phyloP scores from a whole-genome alignment of 73 alveolate genomes.

The Tetrahymena malaccensis region DNA sequence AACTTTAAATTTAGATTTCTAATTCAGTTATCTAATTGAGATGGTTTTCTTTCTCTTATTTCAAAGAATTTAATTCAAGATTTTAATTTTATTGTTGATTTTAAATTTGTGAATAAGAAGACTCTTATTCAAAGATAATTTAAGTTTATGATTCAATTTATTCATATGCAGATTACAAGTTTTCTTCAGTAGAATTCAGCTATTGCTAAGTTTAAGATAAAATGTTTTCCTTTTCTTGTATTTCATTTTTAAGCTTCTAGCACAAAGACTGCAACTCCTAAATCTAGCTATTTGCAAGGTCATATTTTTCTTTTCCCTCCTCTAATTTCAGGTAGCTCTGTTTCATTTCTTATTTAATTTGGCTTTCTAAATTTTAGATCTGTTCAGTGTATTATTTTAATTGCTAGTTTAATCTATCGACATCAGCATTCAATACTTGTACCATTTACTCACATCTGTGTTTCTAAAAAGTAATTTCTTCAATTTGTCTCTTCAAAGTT shows the following conservation, averaged over 20 bases:
- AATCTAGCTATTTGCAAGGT: not conserved
- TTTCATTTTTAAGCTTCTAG: not conserved
- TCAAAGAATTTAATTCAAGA: not conserved
- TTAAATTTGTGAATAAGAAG: not conserved
- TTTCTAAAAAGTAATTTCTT: too few relatives aligned
- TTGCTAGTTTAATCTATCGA: not conserved
- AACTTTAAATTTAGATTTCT: not conserved
- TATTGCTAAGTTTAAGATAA: not conserved
- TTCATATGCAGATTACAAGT: not conserved
- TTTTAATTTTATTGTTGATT: not conserved
- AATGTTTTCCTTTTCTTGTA: not conserved
- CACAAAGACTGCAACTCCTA: not conserved
- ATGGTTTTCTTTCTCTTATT: not conserved
- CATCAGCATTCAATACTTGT: too few relatives aligned
- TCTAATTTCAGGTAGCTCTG: not conserved
- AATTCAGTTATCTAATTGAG: not conserved
- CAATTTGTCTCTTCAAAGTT: not conserved
- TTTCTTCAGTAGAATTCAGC: not conserved
- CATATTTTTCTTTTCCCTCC: not conserved
- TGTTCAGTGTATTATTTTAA: too few relatives aligned
- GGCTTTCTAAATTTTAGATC: not conserved
- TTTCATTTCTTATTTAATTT: not conserved
- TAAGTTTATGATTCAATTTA: not conserved
- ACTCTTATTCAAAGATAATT: not conserved
- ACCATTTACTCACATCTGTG: too few relatives aligned